Conservation (phyloP, 345 rosid genomes). For the Aegle marmelos region DNA sequence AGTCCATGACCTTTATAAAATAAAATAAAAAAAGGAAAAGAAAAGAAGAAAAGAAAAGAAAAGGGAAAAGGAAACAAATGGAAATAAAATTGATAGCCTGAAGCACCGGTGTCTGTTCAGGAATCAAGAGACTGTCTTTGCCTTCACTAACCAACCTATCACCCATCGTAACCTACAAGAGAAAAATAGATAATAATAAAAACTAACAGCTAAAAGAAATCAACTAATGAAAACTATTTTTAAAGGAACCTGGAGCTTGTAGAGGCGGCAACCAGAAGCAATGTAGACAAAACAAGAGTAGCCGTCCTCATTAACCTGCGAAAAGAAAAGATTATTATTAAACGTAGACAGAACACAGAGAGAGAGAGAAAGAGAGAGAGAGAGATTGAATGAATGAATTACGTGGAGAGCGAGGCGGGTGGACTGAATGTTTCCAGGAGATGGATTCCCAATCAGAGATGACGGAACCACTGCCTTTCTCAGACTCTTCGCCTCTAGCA, state of each 20-base stretch:
- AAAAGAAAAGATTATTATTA: not conserved
- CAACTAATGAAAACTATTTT: too few relatives aligned
- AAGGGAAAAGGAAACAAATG: not conserved
- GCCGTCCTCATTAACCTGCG: slow-evolving; percentile 41
- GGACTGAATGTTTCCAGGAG: slow-evolving; percentile 62
- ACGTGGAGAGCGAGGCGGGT: slow-evolving; percentile 75
- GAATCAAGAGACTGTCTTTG: slow-evolving; percentile 63
- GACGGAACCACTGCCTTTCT: slow-evolving; percentile 51
- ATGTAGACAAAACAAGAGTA: slow-evolving; percentile 56
- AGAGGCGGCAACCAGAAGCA: slow-evolving; percentile 61
- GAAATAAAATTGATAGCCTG: not conserved
- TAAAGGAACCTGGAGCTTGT: slow-evolving; percentile 39
- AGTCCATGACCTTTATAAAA: slow-evolving; percentile 36
- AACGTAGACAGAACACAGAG: not conserved
- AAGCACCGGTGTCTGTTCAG: slow-evolving; percentile 42
- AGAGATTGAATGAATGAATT: not conserved
- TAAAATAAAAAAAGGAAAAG: not conserved
- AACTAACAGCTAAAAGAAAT: not conserved
- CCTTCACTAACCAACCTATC: slow-evolving; percentile 45
- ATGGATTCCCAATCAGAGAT: slow-evolving; percentile 46
- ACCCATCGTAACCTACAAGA: slow-evolving; percentile 39
- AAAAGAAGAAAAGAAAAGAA: not conserved
- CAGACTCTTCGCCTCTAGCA: slow-evolving; percentile 47
- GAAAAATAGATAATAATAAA: not conserved
- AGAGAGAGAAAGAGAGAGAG: not conserved